Percentiles rank a stretch among this genome's conserved stretches.
Conservation (phyloP, 495 filamentous ascomycete genomes). For the Polyplosphaeria fusca region DNA sequence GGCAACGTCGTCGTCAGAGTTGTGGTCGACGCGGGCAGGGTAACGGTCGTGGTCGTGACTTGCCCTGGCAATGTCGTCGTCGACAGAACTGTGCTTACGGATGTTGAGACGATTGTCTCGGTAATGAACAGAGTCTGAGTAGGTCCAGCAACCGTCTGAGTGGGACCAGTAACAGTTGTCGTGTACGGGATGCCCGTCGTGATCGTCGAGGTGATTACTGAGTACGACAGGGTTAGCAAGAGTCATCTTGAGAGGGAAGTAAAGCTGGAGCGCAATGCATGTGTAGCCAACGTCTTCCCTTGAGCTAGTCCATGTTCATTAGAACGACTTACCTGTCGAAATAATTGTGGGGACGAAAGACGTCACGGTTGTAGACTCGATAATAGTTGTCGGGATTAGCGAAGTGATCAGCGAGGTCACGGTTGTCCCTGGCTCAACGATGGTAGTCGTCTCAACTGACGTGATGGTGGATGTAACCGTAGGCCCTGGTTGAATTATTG, state of each 20-base stretch:
- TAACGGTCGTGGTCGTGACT: neutral
- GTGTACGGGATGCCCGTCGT: neutral
- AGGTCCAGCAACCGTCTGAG: neutral
- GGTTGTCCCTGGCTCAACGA: no score
- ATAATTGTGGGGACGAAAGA: no score
- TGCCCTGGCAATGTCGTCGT: neutral
- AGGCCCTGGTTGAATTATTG: constrained; percentile 4
- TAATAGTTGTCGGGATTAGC: neutral
- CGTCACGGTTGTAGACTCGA: no score
- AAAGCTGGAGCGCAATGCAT: no score
- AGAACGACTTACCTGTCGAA: no score
- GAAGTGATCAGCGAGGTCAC: no score
- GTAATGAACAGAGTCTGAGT: neutral
- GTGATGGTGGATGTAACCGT: constrained; percentile 7
- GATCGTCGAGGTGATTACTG: no score
- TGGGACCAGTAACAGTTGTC: neutral
- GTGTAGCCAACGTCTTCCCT: no score
- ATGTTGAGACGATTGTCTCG: neutral
- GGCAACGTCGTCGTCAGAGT: constrained; percentile 16
- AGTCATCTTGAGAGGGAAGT: neutral
- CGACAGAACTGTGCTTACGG: neutral
- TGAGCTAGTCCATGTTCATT: no score
- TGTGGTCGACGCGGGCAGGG: neutral
- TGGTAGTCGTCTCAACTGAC: neutral
- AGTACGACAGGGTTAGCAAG: no score